Percentiles rank a stretch among this genome's conserved stretches.
Conservation (phyloP, 2,329 filamentous ascomycete genomes). For the Bretziella fagacearum region DNA sequence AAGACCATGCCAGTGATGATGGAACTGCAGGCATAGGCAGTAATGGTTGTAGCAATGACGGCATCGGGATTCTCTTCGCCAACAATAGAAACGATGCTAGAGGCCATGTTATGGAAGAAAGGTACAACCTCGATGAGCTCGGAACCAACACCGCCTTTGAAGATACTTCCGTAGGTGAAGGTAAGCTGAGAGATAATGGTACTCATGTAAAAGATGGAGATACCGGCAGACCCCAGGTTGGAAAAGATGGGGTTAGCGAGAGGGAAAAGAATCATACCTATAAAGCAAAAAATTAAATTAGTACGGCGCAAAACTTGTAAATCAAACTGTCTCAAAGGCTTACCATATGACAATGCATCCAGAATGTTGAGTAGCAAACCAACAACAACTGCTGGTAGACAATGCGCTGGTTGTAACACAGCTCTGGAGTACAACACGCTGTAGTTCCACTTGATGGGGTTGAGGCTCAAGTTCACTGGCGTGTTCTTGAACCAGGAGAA, state of each 20-base stretch:
- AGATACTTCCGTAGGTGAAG: constrained; percentile 74
- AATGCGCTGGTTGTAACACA: constrained; percentile 49
- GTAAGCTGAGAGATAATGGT: constrained; percentile 86
- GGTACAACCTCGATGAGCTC: constrained; percentile 98
- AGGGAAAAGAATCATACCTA: constrained; percentile 91
- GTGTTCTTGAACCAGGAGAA: constrained; percentile 2
- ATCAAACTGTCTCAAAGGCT: too few species aligned
- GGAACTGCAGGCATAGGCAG: constrained; percentile 77
- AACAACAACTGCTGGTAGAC: constrained; percentile 71
- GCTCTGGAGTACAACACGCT: constrained; percentile 45
- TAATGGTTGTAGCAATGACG: constrained; percentile 85
- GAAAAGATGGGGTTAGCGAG: constrained; percentile 75
- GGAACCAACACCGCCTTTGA: constrained; percentile 80
- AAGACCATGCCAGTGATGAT: constrained; percentile 84
- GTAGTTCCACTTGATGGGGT: constrained; percentile 55
- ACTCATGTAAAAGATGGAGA: constrained; percentile 97
- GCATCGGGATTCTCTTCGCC: constrained; percentile 68
- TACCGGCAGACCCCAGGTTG: constrained; percentile 75
- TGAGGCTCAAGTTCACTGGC: neutral
- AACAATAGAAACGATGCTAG: constrained; percentile 63
- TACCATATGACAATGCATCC: constrained; percentile 87
- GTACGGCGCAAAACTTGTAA: too few species aligned
- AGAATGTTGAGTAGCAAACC: constrained; percentile 82
- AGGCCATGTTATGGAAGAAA: constrained; percentile 97
- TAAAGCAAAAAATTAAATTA: too few species aligned